Evolutionary conservation across 176 grass and related monocot species (phyloP), one percentile per base, ranked within the genome.

Genomic region (Phoenix roebelenii): DNA sequence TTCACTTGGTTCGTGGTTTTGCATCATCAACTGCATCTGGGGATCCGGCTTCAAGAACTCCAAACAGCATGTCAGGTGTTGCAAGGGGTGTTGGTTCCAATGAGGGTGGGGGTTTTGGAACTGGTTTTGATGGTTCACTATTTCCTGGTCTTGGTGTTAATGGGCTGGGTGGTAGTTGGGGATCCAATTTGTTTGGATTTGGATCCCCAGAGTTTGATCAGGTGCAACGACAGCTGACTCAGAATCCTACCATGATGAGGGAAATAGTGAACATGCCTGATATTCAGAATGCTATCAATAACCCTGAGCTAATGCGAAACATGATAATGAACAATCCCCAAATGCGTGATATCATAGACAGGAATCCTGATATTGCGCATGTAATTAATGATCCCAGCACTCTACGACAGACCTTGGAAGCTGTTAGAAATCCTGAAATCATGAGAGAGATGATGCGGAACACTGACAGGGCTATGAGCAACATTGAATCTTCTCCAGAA

Each of bases 321-420:
- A 83, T 98, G 72, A 85, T 98, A 50, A 98, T 81, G 94, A 98
- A 83, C 67, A 98, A 98, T 69, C 94, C 94, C 48, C 94, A 98
- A 68, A 79, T 98, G 85, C 88, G 94, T 16, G 94, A 89, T 22
- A 79, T 98, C 60, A 89, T 98, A 3, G 94, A 98, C 60, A 76
- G 79, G 18, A 98, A 98, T 78, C 94, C 94, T 61, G 94, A 98
- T 74, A 75, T 98, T 77, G 94, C 88, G 10, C 94, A 98, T 65
- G 83, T 98, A 50, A 77, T 98, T 63, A 98, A 92, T 92, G 93
- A 98, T 51, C 93, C 93, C 25, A 84, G 69, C 70, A 84, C 85
- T 65, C 84, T 98, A 16, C 84, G 85, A 7, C 94, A 98, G 77
- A 98, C 94, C 64, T 79, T 98, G 23, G 94, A 98, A 66, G 85